Percentiles rank a stretch among this genome's conserved stretches.
These are phyloP conservation scores for maize (Zea mays) DNA, from an alignment of 176 grass and related monocot species.

Conservation along the genomic window Zm-B73-REFERENCE-NAM-5.0 NC_050105.1:30912501-30913000, in stretches of 20 bases:
- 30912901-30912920: too few relatives aligned
- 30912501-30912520: neutral
- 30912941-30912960: too few relatives aligned
- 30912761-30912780: slow-evolving; percentile 22
- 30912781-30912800: slow-evolving; percentile 28
- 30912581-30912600: neutral
- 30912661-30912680: neutral
- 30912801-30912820: neutral
- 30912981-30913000: too few relatives aligned
- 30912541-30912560: neutral
- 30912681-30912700: neutral
- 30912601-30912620: neutral
- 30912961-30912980: too few relatives aligned
- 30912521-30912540: too few relatives aligned
- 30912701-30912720: neutral
- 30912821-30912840: neutral
- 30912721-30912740: slow-evolving; percentile 13
- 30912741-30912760: slow-evolving; percentile 25
- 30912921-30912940: too few relatives aligned
- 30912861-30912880: neutral
- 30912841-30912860: neutral
- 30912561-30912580: neutral
- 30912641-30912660: neutral
- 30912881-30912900: neutral
- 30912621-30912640: neutral